Conservation (phyloP, 2,329 filamentous ascomycete species). For the Exophiala viscosa region DNA sequence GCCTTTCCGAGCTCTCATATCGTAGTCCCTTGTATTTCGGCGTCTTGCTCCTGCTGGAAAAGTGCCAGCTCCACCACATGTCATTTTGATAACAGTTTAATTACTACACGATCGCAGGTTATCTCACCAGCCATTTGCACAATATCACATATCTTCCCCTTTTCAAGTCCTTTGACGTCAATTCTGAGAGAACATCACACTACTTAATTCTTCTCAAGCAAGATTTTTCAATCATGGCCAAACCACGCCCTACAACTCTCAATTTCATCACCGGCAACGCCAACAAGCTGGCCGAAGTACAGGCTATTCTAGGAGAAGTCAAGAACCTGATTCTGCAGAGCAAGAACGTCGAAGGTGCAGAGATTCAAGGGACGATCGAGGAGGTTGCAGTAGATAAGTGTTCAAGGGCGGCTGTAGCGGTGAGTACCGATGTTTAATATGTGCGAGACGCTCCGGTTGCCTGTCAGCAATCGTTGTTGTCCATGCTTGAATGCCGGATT, state of each 20-base stretch:
- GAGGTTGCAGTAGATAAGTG: slow-evolving; percentile 90
- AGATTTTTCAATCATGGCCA: not conserved
- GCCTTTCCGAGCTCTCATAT: no score
- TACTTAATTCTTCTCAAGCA: not conserved
- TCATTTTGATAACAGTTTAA: no score
- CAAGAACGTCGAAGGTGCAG: slow-evolving; percentile 65
- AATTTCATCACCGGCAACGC: slow-evolving; percentile 97
- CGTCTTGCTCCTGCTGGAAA: no score
- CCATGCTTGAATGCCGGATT: not conserved
- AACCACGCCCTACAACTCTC: slow-evolving; percentile 42
- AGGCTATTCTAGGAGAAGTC: slow-evolving; percentile 71
- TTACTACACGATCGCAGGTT: no score
- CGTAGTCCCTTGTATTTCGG: no score
- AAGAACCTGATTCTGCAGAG: slow-evolving; percentile 71
- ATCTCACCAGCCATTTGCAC: no score
- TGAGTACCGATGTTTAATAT: slow-evolving; percentile 48
- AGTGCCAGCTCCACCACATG: no score
- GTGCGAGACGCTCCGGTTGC: no score
- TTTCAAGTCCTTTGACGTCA: no score
- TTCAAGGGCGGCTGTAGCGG: slow-evolving; percentile 70
- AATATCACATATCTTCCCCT: no score
- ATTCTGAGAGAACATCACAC: no score
- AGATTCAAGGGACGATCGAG: slow-evolving; percentile 89
- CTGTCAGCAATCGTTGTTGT: no score
- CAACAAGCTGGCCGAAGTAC: slow-evolving; percentile 88